phyloP scores from a whole-genome alignment of 2,329 filamentous ascomycete species.

The Penicillium sp. region DNA sequence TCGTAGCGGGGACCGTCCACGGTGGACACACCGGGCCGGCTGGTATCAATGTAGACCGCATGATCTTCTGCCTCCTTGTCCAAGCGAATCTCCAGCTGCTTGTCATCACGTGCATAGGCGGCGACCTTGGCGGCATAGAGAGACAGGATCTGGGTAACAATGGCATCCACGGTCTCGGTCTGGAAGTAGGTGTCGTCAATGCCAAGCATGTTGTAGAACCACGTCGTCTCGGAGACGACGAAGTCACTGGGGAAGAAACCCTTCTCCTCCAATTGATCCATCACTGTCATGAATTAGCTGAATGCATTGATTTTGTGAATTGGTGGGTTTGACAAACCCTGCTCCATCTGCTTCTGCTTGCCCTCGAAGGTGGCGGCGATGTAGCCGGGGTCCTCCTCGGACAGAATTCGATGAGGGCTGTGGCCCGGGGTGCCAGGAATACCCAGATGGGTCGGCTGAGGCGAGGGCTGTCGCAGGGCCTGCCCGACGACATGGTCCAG shows the following conservation, averaged over 20 bases:
- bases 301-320: background rate
- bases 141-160: slow-evolving; percentile 91
- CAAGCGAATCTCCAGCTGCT: slow-evolving; percentile 87
- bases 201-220: slow-evolving; percentile 97
- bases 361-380: slow-evolving; percentile 91
- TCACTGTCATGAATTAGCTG: slow-evolving; percentile 55
- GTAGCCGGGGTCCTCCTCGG: slow-evolving; percentile 89
- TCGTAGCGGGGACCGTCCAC: slow-evolving; percentile 86
- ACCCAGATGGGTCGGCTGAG: slow-evolving; percentile 81
- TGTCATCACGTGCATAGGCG: slow-evolving; percentile 87
- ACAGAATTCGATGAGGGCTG: slow-evolving; percentile 67
- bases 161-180: slow-evolving; percentile 79
- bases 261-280: slow-evolving; percentile 72
- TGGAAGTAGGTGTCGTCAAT: slow-evolving; percentile 99
- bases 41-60: slow-evolving; percentile 98
- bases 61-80: slow-evolving; percentile 95
- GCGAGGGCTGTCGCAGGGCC: slow-evolving; percentile 69
- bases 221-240: slow-evolving; percentile 79
- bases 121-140: slow-evolving; percentile 96
- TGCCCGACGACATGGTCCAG: slow-evolving; percentile 55
- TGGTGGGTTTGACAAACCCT: slow-evolving; percentile 52
- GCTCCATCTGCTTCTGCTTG: slow-evolving; percentile 85
- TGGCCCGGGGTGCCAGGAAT: slow-evolving; percentile 64
- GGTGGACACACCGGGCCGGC: slow-evolving; percentile 76
- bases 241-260: slow-evolving; percentile 84